These are phyloP conservation scores for Pulicaria dysenterica DNA, from an alignment of 129 eudicot species.

Conservation along the genomic window DNA sequence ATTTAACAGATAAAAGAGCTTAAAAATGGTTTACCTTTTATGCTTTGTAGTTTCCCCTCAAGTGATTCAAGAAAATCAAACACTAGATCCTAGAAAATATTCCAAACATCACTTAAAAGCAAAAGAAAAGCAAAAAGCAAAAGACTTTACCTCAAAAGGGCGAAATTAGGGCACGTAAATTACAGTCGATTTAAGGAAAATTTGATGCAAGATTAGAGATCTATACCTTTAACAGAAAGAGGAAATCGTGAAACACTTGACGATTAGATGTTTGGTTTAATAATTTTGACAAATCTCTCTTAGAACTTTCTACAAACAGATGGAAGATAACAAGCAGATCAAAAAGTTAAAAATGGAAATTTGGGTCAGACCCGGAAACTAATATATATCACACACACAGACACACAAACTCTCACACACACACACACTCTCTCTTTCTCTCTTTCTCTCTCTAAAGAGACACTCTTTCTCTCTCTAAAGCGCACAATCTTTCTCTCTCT, in stretches of 20 bases:
- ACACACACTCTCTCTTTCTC: slow-evolving; percentile 13
- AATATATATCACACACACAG: slow-evolving; percentile 23
- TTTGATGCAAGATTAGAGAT: slow-evolving; percentile 42
- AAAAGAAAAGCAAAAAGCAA: slow-evolving; percentile 7
- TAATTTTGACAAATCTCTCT: slow-evolving; percentile 16
- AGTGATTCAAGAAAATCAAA: slow-evolving; percentile 27
- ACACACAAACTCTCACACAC: slow-evolving; percentile 1
- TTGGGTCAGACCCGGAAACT: slow-evolving; percentile 35
- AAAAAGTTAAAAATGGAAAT: slow-evolving; percentile 27
- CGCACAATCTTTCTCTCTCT: neutral
- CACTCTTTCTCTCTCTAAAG: slow-evolving; percentile 24
- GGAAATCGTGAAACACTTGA: slow-evolving; percentile 24
- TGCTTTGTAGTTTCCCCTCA: neutral
- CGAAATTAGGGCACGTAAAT: slow-evolving; percentile 23
- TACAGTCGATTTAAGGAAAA: neutral
- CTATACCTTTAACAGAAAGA: slow-evolving; percentile 40
- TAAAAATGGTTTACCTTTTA: neutral
- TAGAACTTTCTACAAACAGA: slow-evolving; percentile 34
- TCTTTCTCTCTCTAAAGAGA: slow-evolving; percentile 26
- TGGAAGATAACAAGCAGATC: slow-evolving; percentile 48
- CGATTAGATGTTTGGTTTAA: slow-evolving; percentile 14
- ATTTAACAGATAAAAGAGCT: neutral
- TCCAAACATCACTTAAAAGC: slow-evolving; percentile 11
- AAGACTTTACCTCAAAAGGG: slow-evolving; percentile 15
- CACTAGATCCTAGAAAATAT: slow-evolving; percentile 30